Base-by-base conservation (phyloP, 192 early-diverging fungal genomes). In the Umbelopsis isabellina region DNA sequence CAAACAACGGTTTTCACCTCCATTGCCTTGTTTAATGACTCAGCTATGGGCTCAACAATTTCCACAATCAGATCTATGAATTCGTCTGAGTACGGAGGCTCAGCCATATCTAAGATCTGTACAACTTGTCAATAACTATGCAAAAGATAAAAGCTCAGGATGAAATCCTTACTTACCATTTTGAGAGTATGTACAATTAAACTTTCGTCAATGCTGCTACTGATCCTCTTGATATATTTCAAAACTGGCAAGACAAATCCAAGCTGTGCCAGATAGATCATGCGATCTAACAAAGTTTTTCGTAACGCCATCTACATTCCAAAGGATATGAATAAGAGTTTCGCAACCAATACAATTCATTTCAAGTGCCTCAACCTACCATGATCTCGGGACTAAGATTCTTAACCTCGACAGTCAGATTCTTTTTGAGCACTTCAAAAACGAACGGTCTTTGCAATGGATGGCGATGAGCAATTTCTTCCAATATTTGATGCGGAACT, bases 381-480 rank as follows among this genome's bases (percentile, higher is more conserved):
- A 84, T 79, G 25, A 86, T 80, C 46, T 91, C 91, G 2, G 88
- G 86, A 49, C 80, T 76, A 50, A 93, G 82, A 25, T 77, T 84
- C 12, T 78, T 65, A 25, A 85, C 78, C 22, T 75, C 79, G n/a
- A 85, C 82, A 68, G 82, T 79, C 64, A 93, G 82, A 64, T 84
- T 82, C n/a, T 80, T 86, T 46, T 78, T 80, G 53, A 89, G 84
- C 11, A 82, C 85, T 2, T 79, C 74, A 76, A 93, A 91, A 9
- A 93, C 84, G n/a, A 82, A 80, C 4, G 83, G 76, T 64, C 87
- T 85, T 55, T 89, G 86, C 25, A 91, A 70, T n/a, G 87, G 88
- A 70, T 93, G 91, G 30, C 87, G 82, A 66, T 81, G 84, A 1
- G 90, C 88, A 71, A 93, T 91, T 74, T 93, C 92, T 61, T 93